Evolutionary conservation across 805 yeast genomes (phyloP), one percentile per base, ranked within the genome.

Genomic region (Saccharomycodes ludwigii): DNA sequence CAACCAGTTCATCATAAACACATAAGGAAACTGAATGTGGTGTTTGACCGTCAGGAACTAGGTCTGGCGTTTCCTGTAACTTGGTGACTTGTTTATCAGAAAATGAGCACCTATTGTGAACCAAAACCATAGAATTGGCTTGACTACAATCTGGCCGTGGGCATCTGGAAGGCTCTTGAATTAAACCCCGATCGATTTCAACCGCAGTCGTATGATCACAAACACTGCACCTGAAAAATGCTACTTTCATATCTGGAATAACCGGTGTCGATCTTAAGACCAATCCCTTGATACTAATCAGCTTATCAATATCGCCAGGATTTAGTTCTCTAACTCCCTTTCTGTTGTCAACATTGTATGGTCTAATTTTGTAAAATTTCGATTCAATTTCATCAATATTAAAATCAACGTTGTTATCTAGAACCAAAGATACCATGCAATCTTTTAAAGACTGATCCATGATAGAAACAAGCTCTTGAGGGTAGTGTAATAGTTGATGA

Each of bases 21-120:
- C 95, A 84, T 18, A 91, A 61, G 5, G 94, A 83, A 29, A 91
- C 82, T 10, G 95, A 78, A 56, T 91, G 98, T 2, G 98, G 98
- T 3, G 98, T 91, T 58, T 91, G 98, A 12, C 98, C 98, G 58
- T 82, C 97, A 4, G 98, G 98, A 11, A 88, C 94, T 39, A 74
- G 66, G 55, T 91, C 98, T 1, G 95, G 95, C 0, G 95, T 85
- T 56, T 91, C 98, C 58, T 91, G 98, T 25, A 91, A 61, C 47
- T 83, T 82, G 43, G 91, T 74, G 18, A 91, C 88, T 58, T 91
- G 99, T 50, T 88, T 91, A 56, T 91, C 96, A 17, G 94, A 91
- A 57, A 88, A 91, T 1, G 83, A 70, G 22, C 94, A 81, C 44
- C 98, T 70, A 54, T 91, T 91, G 58, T 91, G 98, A 13, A 91